Percentiles rank a stretch among this genome's conserved stretches.
Evolutionary conservation across 2,329 filamentous ascomycete genomes (phyloP).

Genomic region (Sclerotinia sclerotiorum): DNA sequence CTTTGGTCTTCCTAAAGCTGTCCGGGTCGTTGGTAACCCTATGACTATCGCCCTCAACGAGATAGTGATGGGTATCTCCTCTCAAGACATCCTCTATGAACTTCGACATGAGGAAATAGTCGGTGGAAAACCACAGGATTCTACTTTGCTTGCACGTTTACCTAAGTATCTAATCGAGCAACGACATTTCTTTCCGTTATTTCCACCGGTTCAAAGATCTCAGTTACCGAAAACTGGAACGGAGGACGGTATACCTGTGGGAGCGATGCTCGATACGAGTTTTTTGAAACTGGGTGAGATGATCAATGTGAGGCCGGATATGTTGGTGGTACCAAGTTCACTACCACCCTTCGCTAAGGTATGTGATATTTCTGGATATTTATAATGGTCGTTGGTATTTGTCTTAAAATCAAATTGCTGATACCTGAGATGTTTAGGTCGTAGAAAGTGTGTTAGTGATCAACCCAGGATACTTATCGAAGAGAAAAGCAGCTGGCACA

Average conservation of each 20-base stretch:
- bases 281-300: conserved; percentile 91
- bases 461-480: conserved; percentile 86
- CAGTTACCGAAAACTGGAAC: conserved; percentile 65
- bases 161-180: conserved; percentile 82
- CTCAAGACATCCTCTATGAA: conserved; percentile 82
- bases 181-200: conserved; percentile 86
- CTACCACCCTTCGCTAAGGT: conserved; percentile 88
- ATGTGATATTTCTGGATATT: conserved; percentile 37
- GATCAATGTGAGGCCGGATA: conserved; percentile 79
- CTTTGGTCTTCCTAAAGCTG: conserved; percentile 74
- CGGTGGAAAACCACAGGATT: conserved; percentile 54
- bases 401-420: neutral
- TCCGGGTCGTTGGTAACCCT: conserved; percentile 81
- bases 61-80: conserved; percentile 74
- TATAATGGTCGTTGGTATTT: neutral
- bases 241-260: conserved; percentile 60
- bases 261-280: conserved; percentile 76
- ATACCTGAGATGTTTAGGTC: conserved; percentile 55
- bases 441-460: conserved; percentile 86
- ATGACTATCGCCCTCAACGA: conserved; percentile 90
- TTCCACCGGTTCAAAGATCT: conserved; percentile 72
- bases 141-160: conserved; percentile 55
- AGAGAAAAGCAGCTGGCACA: conserved; percentile 79
- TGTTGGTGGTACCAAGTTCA: conserved; percentile 78
- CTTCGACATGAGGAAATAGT: conserved; percentile 71